A percentile compares a stretch with the other conserved stretches of the same genome.
These are phyloP conservation scores for Trichoderma pleuroti DNA, from an alignment of 2,329 filamentous ascomycete genomes.

Conservation along the genomic window DNA sequence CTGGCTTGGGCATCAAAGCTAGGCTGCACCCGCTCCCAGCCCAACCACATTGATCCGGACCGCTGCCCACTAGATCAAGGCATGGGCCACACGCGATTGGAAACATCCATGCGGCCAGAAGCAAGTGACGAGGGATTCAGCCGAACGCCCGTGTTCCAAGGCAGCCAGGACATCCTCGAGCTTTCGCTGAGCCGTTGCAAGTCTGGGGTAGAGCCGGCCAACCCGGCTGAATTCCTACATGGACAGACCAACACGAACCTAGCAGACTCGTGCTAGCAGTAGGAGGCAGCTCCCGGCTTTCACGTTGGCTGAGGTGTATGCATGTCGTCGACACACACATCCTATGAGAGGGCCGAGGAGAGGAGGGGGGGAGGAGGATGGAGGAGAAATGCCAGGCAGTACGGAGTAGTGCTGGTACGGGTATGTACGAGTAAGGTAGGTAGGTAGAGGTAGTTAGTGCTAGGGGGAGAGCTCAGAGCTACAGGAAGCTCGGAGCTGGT, in stretches of 20 bases:
- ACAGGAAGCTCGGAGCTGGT: constrained; percentile 3
- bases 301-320: neutral
- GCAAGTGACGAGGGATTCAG: constrained; percentile 7
- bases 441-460: neutral
- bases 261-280: neutral
- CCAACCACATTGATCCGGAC: constrained; percentile 14
- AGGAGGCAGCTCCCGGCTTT: neutral
- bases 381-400: neutral
- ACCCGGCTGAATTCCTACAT: neutral
- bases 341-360: neutral
- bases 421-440: neutral
- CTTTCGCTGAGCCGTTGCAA: neutral
- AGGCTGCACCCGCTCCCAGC: constrained; percentile 17
- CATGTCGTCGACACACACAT: constrained; percentile 13
- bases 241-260: neutral
- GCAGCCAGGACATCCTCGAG: neutral
- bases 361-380: neutral
- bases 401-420: neutral
- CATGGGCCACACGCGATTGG: constrained; percentile 11
- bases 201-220: constrained; percentile 1
- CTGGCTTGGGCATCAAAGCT: constrained; percentile 19
- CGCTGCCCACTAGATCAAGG: constrained; percentile 15
- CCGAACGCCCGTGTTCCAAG: neutral
- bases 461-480: neutral
- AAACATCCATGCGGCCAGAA: constrained; percentile 1